Conservation (phyloP, 345 rosid species). For the Kandelia obovata region DNA sequence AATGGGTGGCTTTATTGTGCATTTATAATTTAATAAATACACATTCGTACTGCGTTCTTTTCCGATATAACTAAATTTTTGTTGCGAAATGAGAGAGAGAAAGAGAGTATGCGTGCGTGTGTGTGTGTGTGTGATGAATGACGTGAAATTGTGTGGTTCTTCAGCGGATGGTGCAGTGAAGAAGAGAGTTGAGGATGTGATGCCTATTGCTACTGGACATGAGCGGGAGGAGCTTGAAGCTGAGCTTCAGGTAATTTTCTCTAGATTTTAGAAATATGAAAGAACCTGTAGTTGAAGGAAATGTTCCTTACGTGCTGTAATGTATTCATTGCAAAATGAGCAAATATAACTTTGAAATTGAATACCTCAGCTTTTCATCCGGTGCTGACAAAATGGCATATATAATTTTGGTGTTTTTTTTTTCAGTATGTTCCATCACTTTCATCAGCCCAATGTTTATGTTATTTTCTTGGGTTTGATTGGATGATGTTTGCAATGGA, state of each 20-base stretch:
- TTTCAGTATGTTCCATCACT: too few species aligned
- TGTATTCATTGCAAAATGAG: background rate
- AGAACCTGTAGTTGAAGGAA: background rate
- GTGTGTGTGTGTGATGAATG: background rate
- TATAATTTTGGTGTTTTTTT: too few species aligned
- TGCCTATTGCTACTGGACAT: constrained; percentile 94
- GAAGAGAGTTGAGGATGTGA: constrained; percentile 66
- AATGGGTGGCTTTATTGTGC: too few species aligned
- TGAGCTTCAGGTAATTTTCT: constrained; percentile 56
- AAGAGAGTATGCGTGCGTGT: background rate
- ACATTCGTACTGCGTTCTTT: background rate
- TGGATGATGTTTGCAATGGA: background rate
- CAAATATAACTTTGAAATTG: background rate
- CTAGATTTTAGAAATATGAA: background rate
- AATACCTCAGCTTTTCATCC: too few species aligned
- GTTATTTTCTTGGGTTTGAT: background rate
- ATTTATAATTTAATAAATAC: too few species aligned
- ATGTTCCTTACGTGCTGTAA: background rate
- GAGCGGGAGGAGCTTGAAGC: constrained; percentile 86
- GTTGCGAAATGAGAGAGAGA: background rate
- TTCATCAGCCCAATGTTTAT: background rate
- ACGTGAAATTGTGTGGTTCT: constrained; percentile 7
- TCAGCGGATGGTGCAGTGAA: constrained; percentile 27
- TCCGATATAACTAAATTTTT: background rate
- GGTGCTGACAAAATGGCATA: too few species aligned